phyloP scores from a whole-genome alignment of 768 basidiomycete species.

The Suillus subalutaceus region DNA sequence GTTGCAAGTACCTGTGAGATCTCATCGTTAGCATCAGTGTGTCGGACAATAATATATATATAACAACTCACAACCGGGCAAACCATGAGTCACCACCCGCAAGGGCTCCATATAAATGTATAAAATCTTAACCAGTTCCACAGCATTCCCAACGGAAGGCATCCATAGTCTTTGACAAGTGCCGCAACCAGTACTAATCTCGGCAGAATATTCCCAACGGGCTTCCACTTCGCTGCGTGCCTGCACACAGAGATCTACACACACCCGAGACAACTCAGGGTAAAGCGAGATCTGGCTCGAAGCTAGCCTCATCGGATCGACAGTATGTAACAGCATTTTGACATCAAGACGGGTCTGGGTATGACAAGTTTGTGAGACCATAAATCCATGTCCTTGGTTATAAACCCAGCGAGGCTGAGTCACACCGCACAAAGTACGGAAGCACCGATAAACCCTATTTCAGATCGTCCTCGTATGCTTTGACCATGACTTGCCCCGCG shows the following conservation, averaged over 20 bases:
- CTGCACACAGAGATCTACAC: conserved; percentile 3
- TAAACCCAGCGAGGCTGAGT: not conserved
- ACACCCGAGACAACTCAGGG: conserved; percentile 3
- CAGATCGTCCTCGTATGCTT: conserved; percentile 12
- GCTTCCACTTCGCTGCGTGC: conserved; percentile 10
- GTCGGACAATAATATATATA: too few relatives aligned
- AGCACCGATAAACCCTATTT: conserved; percentile 14
- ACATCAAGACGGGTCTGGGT: not conserved
- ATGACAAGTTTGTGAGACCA: not conserved
- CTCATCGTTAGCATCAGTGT: not conserved
- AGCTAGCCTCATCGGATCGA: conserved; percentile 6
- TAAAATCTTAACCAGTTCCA: not conserved
- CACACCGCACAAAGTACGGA: conserved; percentile 14
- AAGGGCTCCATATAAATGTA: not conserved
- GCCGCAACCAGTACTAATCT: not conserved
- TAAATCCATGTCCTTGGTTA: not conserved
- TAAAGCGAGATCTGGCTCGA: conserved; percentile 2
- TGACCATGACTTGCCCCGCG: conserved; percentile 4
- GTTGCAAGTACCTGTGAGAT: not conserved
- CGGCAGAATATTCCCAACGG: conserved; percentile 3
- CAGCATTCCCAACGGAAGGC: not conserved
- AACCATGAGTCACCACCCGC: not conserved
- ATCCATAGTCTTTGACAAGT: not conserved
- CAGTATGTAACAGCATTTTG: not conserved
- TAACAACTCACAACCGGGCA: not conserved